Evolutionary conservation across 768 basidiomycete species (phyloP), one percentile per base, ranked within the genome.

Genomic region (Psilocybe cubensis): DNA sequence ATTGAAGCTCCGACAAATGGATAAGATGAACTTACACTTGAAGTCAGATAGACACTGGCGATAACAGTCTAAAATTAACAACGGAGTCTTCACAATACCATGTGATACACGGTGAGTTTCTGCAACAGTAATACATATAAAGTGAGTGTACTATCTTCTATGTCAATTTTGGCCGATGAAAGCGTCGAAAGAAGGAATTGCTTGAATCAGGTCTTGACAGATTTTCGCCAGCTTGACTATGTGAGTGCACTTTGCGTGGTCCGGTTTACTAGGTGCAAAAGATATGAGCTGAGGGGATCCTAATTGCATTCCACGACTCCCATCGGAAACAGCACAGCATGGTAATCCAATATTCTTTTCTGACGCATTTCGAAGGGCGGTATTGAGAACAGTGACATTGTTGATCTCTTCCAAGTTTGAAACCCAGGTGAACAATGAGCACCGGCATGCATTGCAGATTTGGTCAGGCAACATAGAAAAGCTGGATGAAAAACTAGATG

Each of bases 391-490:
- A 14, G 20, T 8, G 25, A 46, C 25, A 3, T 43, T 33, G 24
- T 45, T 33, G 17, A 33, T 29, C 23, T 54, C 53, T n/a, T 54
- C 53, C 10, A 54, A 14, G 31, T 24, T 35, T 24, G 53, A 24
- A 18, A 54, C 28, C 53, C 53, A 54, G 5, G 41, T 54, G 17
- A 33, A 54, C 11, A 54, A 31, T 2, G 53, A 46, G 23, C 53
- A 35, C 12, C 53, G 53, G 44, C 53, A 54, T 8, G 44, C 38
- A 24, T 54, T 54, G 44, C 53, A 54, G n/a, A 54, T 35, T 25
- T 1, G 7, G 27, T 24, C 33, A 21, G 21, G 53, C 9, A 45
- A 33, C 29, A 45, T 33, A 43, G 18, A 28, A 3, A 6, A 4
- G n/a, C 31, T 14, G 8, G 31, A 38, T 14, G 35, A 3, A 14